Base-by-base conservation (phyloP, 2,329 filamentous ascomycete species). In the Aspergillus sojae region DNA sequence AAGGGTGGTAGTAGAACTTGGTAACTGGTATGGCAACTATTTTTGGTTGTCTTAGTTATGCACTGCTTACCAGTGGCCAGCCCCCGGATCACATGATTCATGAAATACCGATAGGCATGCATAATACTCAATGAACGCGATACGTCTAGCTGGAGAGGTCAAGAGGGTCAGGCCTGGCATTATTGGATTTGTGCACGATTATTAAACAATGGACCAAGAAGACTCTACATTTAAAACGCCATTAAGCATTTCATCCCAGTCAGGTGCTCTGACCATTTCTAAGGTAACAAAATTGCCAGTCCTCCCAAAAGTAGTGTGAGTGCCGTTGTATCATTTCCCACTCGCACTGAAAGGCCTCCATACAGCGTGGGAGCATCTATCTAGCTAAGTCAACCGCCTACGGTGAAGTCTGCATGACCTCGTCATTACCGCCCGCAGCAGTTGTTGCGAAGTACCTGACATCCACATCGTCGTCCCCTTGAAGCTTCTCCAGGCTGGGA, bases 371-470 rank as follows among this genome's bases (percentile, higher is more conserved):
- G 65, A 59, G 60, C 36, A 41, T 28, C 45, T 61, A 58, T 58
- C 52, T 63, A 58, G 45, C 55, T 34, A 62, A 32, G 28, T 53
- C 30, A 60, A 16, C 62, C 65, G 65, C 71, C 71, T 74, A 80
- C 64, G 78, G 82, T 67, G 82, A 84, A 67, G 82, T 87, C 73
- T 83, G 81, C 84, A 85, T 86, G 65, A 78, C 81, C 74, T 86
- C 85, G 64, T 81, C 80, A 68, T 81, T 74, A 72, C 77, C 81
- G 63, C 78, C 88, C 65, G 91, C 90, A 56, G 95, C 94, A 68
- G 92, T 96, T 66, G 93, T 96, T 68, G 95, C 95, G 81, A 97
- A 99, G 84, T 94, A 99, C 79, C 95, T 89, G 74, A 99, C 95
- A 81, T 99, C 95, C 71, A 98, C 94, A 81, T 99, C 95, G 70